Evolutionary conservation across 495 filamentous ascomycete species (phyloP).

Genomic region (Trichoderma gamsii): DNA sequence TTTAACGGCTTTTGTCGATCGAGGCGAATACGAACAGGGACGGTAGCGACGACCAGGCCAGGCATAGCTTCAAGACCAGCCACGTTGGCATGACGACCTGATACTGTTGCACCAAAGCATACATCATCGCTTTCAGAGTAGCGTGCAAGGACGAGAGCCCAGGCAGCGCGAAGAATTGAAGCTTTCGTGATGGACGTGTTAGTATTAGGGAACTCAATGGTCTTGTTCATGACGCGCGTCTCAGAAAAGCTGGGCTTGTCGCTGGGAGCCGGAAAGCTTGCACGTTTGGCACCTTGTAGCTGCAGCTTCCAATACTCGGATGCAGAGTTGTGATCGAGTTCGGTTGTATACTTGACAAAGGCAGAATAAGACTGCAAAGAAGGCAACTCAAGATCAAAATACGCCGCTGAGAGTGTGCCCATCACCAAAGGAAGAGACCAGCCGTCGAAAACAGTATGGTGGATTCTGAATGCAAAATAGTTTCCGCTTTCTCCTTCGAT

Average conservation of each 20-base stretch:
- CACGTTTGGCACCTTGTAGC: neutral
- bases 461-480: slow-evolving; percentile 46
- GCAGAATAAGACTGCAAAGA: neutral
- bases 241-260: slow-evolving; percentile 12
- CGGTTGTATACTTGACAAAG: neutral
- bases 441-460: slow-evolving; percentile 12
- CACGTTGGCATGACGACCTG: slow-evolving; percentile 43
- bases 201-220: neutral
- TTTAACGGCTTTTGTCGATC: slow-evolving; percentile 15
- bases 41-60: slow-evolving; percentile 52
- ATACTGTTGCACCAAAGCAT: slow-evolving; percentile 44
- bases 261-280: slow-evolving; percentile 1
- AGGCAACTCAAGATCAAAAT: neutral
- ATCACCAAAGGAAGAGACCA: slow-evolving; percentile 2
- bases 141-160: slow-evolving; percentile 36
- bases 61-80: slow-evolving; percentile 43
- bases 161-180: slow-evolving; percentile 43
- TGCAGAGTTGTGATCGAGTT: neutral
- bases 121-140: slow-evolving; percentile 37
- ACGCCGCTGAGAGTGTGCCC: neutral
- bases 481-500: slow-evolving; percentile 15
- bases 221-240: slow-evolving; percentile 16
- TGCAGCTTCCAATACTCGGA: slow-evolving; percentile 9
- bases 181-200: slow-evolving; percentile 24
- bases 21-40: slow-evolving; percentile 43